Evolutionary conservation across 805 yeast species (phyloP).

Genomic region (Starmerella bacillaris): DNA sequence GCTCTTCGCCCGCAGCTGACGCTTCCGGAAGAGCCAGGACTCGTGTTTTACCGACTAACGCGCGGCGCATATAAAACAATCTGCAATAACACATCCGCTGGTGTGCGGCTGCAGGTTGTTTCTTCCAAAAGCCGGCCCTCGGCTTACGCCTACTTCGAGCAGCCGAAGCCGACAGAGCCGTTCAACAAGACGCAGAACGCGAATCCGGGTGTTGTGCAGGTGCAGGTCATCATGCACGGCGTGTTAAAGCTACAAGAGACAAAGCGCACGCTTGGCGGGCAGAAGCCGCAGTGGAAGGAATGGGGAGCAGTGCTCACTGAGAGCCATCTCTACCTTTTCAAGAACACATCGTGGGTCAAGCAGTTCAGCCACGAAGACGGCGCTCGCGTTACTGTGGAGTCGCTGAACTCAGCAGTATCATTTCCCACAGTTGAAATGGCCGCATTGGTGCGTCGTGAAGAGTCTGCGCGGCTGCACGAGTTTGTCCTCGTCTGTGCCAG

Average conservation of each 20-base stretch:
- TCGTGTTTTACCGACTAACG: background rate
- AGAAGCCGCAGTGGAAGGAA: conserved; percentile 22
- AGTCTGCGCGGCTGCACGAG: too few relatives aligned
- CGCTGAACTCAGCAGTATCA: conserved; percentile 24
- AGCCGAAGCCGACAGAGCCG: background rate
- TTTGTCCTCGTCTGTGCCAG: too few relatives aligned
- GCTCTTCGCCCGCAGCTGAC: conserved; percentile 21
- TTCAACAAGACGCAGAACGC: conserved; percentile 13
- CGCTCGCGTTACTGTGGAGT: conserved; percentile 23
- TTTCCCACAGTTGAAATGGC: conserved; percentile 27
- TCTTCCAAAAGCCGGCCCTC: conserved; percentile 25
- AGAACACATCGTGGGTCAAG: conserved; percentile 23
- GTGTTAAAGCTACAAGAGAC: conserved; percentile 22
- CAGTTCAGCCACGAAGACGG: conserved; percentile 5
- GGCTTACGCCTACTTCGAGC: conserved; percentile 19
- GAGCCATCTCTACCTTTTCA: conserved; percentile 27
- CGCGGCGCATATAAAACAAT: background rate
- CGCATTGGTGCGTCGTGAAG: conserved; percentile 17
- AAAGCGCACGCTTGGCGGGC: conserved; percentile 19
- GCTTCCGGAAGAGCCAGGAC: conserved; percentile 1
- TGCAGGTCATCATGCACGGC: conserved; percentile 26
- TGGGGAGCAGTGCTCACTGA: conserved; percentile 29
- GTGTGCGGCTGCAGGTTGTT: conserved; percentile 20
- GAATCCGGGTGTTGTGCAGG: conserved; percentile 24
- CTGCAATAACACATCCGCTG: conserved; percentile 1